A percentile compares a stretch with the other conserved stretches of the same genome.
Evolutionary conservation across 495 filamentous ascomycete species (phyloP).

Genomic region (Aspergillus funiculosus): DNA sequence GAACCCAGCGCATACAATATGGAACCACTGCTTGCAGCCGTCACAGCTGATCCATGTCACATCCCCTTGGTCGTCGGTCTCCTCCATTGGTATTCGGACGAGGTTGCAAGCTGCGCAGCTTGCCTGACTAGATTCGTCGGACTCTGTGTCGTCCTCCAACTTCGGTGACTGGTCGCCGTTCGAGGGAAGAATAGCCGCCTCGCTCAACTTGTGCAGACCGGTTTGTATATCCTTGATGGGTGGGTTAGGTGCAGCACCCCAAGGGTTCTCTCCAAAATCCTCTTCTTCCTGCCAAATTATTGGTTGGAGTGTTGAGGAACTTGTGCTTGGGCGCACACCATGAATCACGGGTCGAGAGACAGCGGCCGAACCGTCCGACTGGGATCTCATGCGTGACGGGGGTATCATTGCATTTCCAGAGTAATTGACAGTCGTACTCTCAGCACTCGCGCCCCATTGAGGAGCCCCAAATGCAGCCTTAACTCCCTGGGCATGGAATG

Average conservation of each 20-base stretch:
- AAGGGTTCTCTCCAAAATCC: conserved; percentile 19
- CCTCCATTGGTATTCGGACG: conserved; percentile 41
- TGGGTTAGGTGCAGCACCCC: conserved; percentile 12
- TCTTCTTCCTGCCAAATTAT: conserved; percentile 37
- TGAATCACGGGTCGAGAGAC: conserved; percentile 37
- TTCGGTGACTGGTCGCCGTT: conserved; percentile 21
- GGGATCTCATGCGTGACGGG: conserved; percentile 40
- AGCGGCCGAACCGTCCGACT: conserved; percentile 42
- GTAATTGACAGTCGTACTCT: conserved; percentile 13
- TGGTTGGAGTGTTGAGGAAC: conserved; percentile 34
- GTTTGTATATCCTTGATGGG: conserved; percentile 5
- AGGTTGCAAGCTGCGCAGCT: conserved; percentile 48
- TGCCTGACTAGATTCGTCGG: conserved; percentile 32
- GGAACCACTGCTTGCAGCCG: conserved; percentile 70
- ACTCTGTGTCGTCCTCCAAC: conserved; percentile 26
- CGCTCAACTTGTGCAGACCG: conserved; percentile 3
- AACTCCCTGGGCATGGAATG: conserved; percentile 20
- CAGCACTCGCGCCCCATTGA: conserved; percentile 13
- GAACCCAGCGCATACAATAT: conserved; percentile 67
- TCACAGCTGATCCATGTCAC: conserved; percentile 71
- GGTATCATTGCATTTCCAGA: conserved; percentile 19
- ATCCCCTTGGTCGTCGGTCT: conserved; percentile 44
- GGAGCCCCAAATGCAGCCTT: conserved; percentile 21
- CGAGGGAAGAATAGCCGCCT: neutral
- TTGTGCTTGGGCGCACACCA: conserved; percentile 38